Percentiles rank a stretch among this genome's conserved stretches.
Evolutionary conservation across 1,284 basidiomycete species (phyloP).

Genomic region (Pseudozyma pruni): DNA sequence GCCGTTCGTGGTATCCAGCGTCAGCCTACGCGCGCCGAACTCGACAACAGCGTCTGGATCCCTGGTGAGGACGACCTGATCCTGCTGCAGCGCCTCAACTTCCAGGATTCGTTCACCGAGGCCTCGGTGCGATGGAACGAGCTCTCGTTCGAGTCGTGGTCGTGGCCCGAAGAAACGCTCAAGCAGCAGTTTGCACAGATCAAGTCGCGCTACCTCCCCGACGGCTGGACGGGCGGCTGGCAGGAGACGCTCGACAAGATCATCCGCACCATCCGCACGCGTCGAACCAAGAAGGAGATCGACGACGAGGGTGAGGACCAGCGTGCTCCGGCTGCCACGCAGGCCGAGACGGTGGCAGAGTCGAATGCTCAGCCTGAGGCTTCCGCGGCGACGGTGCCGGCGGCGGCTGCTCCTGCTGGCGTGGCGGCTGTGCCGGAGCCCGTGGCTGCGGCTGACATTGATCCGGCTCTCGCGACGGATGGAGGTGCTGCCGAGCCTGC

Average conservation of each 20-base stretch:
- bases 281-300: conserved; percentile 39
- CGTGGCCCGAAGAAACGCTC: conserved; percentile 39
- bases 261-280: conserved; percentile 31
- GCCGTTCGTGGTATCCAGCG: conserved; percentile 29
- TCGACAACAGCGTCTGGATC: conserved; percentile 45
- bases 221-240: conserved; percentile 35
- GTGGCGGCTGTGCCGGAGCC: not conserved
- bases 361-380: not conserved
- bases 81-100: conserved; percentile 47
- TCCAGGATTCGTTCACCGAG: conserved; percentile 28
- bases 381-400: not conserved
- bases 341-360: not conserved
- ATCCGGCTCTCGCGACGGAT: not conserved
- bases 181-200: conserved; percentile 45
- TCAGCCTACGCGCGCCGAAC: conserved; percentile 37
- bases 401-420: conserved; percentile 1
- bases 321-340: conserved; percentile 1
- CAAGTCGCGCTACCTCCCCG: conserved; percentile 45
- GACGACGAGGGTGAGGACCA: conserved; percentile 42
- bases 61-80: conserved; percentile 46
- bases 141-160: conserved; percentile 37
- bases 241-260: conserved; percentile 45
- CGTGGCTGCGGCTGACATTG: not conserved
- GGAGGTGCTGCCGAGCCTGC: conserved; percentile 11
- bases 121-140: conserved; percentile 29